phyloP scores from a whole-genome alignment of 2,329 filamentous ascomycete species.

The Aspergillus sp. region DNA sequence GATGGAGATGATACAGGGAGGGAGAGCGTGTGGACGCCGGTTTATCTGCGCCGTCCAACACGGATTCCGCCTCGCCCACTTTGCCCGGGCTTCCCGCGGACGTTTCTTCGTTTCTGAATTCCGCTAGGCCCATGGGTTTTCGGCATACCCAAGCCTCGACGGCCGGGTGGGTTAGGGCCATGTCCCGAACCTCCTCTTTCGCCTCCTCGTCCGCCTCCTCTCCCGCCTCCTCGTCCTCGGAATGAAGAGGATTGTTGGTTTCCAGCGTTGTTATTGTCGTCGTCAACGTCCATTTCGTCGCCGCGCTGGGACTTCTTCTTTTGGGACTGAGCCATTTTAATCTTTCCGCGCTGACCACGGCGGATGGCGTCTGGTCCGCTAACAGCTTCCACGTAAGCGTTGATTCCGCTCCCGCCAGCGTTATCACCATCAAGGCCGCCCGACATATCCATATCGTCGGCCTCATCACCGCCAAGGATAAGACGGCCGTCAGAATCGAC shows the following conservation, averaged over 20 bases:
- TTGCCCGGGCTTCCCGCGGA: slow-evolving; percentile 4
- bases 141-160: slow-evolving; percentile 28
- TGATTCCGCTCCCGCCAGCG: slow-evolving; percentile 45
- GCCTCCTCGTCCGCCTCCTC: too few relatives aligned
- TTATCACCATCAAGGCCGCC: slow-evolving; percentile 43
- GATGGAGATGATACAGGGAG: background rate
- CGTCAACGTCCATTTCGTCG: slow-evolving; percentile 46
- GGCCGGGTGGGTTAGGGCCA: slow-evolving; percentile 12
- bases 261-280: slow-evolving; percentile 18
- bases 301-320: slow-evolving; percentile 36
- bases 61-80: slow-evolving; percentile 20
- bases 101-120: slow-evolving; percentile 24
- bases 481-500: slow-evolving; percentile 47
- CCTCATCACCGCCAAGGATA: slow-evolving; percentile 38
- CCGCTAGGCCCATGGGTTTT: slow-evolving; percentile 28
- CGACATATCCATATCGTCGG: slow-evolving; percentile 43
- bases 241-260: slow-evolving; percentile 6
- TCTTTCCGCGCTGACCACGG: slow-evolving; percentile 58
- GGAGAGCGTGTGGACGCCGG: background rate
- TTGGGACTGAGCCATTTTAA: slow-evolving; percentile 57
- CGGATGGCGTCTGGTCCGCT: slow-evolving; percentile 59
- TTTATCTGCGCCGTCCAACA: slow-evolving; percentile 6
- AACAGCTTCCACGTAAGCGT: slow-evolving; percentile 62
- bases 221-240: background rate
- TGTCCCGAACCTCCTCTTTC: slow-evolving; percentile 1